Evolutionary conservation across 2,329 filamentous ascomycete genomes (phyloP).

Genomic region (Fusarium falciforme): DNA sequence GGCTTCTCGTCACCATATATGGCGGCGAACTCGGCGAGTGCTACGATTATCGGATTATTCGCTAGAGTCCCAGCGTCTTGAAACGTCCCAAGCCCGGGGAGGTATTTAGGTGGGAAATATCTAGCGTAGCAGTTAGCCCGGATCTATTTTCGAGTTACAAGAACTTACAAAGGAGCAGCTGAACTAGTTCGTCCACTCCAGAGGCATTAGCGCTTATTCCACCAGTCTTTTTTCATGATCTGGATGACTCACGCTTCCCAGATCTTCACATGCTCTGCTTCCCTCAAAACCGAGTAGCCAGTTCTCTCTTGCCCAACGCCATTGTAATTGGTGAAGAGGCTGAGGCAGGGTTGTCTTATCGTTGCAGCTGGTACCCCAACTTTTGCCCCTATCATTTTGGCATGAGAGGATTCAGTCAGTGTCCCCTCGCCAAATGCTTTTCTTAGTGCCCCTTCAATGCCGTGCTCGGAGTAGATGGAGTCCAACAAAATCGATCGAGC

Average conservation of each 20-base stretch:
- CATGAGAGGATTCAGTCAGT: not conserved
- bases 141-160: not conserved
- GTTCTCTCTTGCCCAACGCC: not conserved
- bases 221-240: not conserved
- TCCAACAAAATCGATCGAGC: not conserved
- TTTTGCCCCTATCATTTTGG: slow-evolving; percentile 1
- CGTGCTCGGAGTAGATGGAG: not conserved
- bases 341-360: not conserved
- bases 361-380: slow-evolving; percentile 1
- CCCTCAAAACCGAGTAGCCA: not conserved
- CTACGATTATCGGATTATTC: slow-evolving; percentile 9
- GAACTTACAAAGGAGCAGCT: slow-evolving; percentile 6
- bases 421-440: not conserved
- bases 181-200: not conserved
- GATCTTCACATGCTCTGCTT: not conserved
- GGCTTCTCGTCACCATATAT: not conserved
- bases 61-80: slow-evolving; percentile 8
- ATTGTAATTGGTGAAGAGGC: slow-evolving; percentile 12
- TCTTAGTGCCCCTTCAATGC: slow-evolving; percentile 4
- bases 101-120: slow-evolving; percentile 4
- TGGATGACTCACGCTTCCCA: not conserved
- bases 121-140: not conserved
- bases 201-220: not conserved
- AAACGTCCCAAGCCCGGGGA: slow-evolving; percentile 4
- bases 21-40: slow-evolving; percentile 1